phyloP scores from a whole-genome alignment of 495 filamentous ascomycete genomes.

The Hypoxylon intermedium region DNA sequence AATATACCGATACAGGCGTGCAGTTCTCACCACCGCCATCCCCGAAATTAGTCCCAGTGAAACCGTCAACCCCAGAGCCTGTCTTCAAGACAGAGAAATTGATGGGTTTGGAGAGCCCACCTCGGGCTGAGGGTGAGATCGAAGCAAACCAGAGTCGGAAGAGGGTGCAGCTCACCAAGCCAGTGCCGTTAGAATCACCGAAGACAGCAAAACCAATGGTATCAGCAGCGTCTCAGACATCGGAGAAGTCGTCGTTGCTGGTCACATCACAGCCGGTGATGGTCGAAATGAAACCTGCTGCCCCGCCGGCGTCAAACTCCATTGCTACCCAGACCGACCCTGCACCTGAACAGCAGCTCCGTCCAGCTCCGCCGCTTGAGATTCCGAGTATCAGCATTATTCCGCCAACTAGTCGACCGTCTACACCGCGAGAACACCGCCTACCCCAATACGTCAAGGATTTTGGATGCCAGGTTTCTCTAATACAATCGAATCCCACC shows the following conservation, averaged over 20 bases:
- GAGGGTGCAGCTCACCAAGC: conserved; percentile 58
- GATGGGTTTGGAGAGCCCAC: conserved; percentile 49
- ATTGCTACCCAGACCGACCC: conserved; percentile 73
- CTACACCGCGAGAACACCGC: conserved; percentile 59
- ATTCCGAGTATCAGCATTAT: conserved; percentile 70
- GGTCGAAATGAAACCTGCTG: conserved; percentile 29
- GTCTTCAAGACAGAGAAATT: conserved; percentile 44
- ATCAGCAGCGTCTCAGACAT: conserved; percentile 76
- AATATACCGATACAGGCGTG: conserved; percentile 69
- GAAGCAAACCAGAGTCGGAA: conserved; percentile 77
- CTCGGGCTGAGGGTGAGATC: conserved; percentile 61
- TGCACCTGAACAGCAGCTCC: conserved; percentile 40
- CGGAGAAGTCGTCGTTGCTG: conserved; percentile 66
- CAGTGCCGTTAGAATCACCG: conserved; percentile 49
- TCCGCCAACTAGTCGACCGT: conserved; percentile 61
- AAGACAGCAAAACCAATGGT: conserved; percentile 61
- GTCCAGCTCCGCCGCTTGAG: conserved; percentile 48
- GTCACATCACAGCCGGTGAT: conserved; percentile 43
- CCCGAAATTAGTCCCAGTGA: conserved; percentile 58
- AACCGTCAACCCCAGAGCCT: conserved; percentile 52
- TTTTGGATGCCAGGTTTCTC: conserved; percentile 61
- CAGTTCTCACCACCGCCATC: conserved; percentile 86
- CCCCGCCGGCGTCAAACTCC: conserved; percentile 54
- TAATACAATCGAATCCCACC: conserved; percentile 53
- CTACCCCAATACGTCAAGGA: conserved; percentile 64